Percentiles rank a stretch among this genome's conserved stretches.
Conservation (phyloP, 805 yeast species). For the Pichia scutulata region DNA sequence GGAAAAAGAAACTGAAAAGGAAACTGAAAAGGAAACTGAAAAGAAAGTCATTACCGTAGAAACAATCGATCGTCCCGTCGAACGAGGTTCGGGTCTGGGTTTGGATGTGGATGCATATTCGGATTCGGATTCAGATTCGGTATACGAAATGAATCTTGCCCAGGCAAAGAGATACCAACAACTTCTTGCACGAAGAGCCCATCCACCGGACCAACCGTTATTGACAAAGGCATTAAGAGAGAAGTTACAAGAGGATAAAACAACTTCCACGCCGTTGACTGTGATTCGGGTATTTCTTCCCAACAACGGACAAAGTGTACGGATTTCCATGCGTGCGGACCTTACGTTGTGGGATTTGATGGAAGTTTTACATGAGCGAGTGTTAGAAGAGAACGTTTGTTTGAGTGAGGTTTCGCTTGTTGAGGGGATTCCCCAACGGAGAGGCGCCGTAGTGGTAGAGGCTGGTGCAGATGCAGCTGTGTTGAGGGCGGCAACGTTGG, state of each 20-base stretch:
- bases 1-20: too few relatives aligned
- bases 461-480: background rate
- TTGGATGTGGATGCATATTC: too few relatives aligned
- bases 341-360: background rate
- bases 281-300: background rate
- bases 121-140: conserved; percentile 22
- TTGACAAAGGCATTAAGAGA: conserved; percentile 29
- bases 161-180: conserved; percentile 50
- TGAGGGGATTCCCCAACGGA: too few relatives aligned
- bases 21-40: too few relatives aligned
- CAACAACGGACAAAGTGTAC: background rate
- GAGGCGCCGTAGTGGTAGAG: background rate
- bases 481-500: background rate
- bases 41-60: too few relatives aligned
- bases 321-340: background rate
- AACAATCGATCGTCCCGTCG: background rate
- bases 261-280: background rate
- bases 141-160: conserved; percentile 39
- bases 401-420: too few relatives aligned
- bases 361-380: background rate
- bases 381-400: too few relatives aligned
- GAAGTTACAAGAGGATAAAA: conserved; percentile 19
- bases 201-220: conserved; percentile 23
- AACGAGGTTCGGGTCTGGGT: background rate
- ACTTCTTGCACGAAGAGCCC: conserved; percentile 37